Base-by-base conservation (phyloP, 208 protist genomes). In the Wallacemonas sp. region DNA sequence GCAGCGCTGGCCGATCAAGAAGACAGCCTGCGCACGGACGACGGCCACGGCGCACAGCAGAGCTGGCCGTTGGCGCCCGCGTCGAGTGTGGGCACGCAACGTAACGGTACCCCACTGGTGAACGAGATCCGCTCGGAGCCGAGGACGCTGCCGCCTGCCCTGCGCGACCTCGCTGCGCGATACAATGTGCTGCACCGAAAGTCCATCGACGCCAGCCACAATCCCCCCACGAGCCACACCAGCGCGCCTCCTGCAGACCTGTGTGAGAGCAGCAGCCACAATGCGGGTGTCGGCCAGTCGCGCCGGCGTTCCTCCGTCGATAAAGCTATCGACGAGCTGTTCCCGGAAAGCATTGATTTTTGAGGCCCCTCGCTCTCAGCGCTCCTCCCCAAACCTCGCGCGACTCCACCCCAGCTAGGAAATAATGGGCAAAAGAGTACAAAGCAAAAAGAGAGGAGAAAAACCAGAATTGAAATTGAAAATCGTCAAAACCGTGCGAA, bases 311-410 rank as follows among this genome's bases (percentile, higher is more conserved):
- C 31, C 9, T 58, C 51, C 5, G 24, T 58, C 14, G 51, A 58
- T 31, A 58, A 34, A 31, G 51, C 51, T 31, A 58, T 58, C 27
- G 30, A 39, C 17, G 51, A 58, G 24, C 51, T 58, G 31, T 58
- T 58, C 17, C 51, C 51, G 3, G n/a, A 39, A 3, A n/a, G 9
- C 6, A 58, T 41, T 0, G 51, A 58, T 24, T 58, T 58, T 22
- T 58, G 26, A 58, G 24, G 4, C 5, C 21, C n/a, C n/a, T n/a
- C n/a, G n/a, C n/a, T n/a, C n/a, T n/a, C n/a, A n/a, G n/a, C n/a
- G n/a, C n/a, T n/a, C n/a, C n/a, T n/a, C n/a, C n/a, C n/a, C n/a
- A n/a, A n/a, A n/a, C n/a, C n/a, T n/a, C n/a, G n/a, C n/a, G n/a
- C n/a, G n/a, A n/a, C n/a, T n/a, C n/a, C n/a, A n/a, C n/a, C n/a